Base-by-base conservation (phyloP, 108 stramenopile genomes). In the Fragilariopsis cylindrus region DNA sequence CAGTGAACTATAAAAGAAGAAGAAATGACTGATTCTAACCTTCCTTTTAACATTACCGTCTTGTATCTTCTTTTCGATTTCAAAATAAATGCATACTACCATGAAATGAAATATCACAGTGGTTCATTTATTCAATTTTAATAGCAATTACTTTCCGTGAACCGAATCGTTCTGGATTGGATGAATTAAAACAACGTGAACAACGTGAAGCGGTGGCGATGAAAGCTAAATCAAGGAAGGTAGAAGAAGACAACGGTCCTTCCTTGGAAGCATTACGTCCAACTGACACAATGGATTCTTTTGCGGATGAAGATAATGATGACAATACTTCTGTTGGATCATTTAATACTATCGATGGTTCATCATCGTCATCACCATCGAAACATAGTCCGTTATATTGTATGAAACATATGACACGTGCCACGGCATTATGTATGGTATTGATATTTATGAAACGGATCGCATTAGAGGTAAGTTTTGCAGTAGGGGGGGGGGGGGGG, bases 381-480 rank as follows among this genome's bases (percentile, higher is more conserved):
- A 54, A 43, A n/a, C 44, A 60, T 48, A 70, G 63, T 45, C 67
- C 67, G 4, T 49, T 68, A 13, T 68, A 68, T 21, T 68, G 67
- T 18, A 52, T 68, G 3, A 49, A 52, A 39, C 18, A 68, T 45
- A 63, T 76, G 52, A 76, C 66, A 2, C 60, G 63, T 48, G 66
- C 75, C 4, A 63, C 66, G 9, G 75, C 66, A 13, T 53, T 86
- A 8, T 86, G 82, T 68, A 86, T 86, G 85, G 69, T 68, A 48
- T 66, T 88, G 48, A 73, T 85, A 54, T 92, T 92, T 67, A 79
- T 89, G 46, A 88, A 88, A 77, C 87, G 87, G 67, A 86, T 92
- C 74, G 78, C 87, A 9, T 47, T 69, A 49, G 68, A 69, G 53
- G 49, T 63, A 41, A 45, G 62, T 12, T 30, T 30, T 2, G 30